These are phyloP conservation scores for Citrus australasica DNA, from an alignment of 345 rosid species.

Conservation along the genomic window DNA sequence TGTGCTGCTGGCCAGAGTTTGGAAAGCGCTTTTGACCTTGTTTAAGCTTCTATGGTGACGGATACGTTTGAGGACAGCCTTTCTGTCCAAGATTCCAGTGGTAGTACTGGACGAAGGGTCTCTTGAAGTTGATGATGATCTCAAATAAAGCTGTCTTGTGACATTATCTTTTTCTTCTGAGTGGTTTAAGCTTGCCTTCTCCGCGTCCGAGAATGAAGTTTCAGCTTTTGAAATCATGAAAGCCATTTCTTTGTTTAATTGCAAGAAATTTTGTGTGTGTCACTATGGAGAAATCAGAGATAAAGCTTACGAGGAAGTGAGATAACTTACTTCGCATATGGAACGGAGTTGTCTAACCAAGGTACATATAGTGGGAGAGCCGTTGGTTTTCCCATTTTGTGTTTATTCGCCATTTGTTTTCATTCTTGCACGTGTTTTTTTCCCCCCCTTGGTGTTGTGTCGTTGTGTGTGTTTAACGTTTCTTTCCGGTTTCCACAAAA, in stretches of 20 bases:
- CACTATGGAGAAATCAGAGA: neutral
- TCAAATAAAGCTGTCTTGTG: slow-evolving; percentile 37
- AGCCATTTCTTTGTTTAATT: slow-evolving; percentile 16
- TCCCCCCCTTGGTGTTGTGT: too few species aligned
- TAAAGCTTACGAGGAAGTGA: neutral
- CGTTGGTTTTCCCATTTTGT: slow-evolving; percentile 1
- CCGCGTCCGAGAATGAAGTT: slow-evolving; percentile 11
- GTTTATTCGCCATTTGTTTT: neutral
- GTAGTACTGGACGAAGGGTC: neutral
- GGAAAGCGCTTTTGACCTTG: slow-evolving; percentile 31
- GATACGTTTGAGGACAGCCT: slow-evolving; percentile 41
- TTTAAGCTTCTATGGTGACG: slow-evolving; percentile 38
- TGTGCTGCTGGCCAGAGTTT: slow-evolving; percentile 21
- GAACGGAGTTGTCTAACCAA: neutral
- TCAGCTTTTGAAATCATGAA: slow-evolving; percentile 20
- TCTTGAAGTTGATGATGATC: slow-evolving; percentile 22
- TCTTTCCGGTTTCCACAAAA: neutral
- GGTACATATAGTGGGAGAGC: neutral
- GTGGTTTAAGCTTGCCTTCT: neutral
- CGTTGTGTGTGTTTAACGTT: too few species aligned
- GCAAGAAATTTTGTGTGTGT: neutral
- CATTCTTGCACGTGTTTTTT: neutral
- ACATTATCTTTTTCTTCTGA: slow-evolving; percentile 19
- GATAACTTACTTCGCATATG: neutral
- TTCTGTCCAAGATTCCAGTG: slow-evolving; percentile 24